Percentiles rank a stretch among this genome's conserved stretches.
Evolutionary conservation across 2,329 filamentous ascomycete species (phyloP).

Genomic region (Ceratocystis cacaofunesta): DNA sequence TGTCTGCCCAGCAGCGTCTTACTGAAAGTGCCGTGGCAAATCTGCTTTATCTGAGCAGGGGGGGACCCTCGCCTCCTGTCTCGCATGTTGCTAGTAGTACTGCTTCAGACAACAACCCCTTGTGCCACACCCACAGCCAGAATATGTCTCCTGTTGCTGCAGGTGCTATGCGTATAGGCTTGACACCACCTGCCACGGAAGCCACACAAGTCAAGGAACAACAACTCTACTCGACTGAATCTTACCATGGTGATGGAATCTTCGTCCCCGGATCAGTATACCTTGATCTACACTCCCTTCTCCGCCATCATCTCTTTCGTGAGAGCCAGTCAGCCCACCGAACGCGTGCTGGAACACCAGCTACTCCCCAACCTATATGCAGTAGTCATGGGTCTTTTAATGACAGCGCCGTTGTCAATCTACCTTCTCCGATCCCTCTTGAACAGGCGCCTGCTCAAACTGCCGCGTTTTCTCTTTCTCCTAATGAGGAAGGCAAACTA

Average conservation of each 20-base stretch:
- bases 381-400: background rate
- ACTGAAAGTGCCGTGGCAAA: constrained; percentile 26
- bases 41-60: constrained; percentile 25
- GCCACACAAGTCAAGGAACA: constrained; percentile 19
- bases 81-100: constrained; percentile 16
- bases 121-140: background rate
- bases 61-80: constrained; percentile 16
- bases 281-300: constrained; percentile 31
- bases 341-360: constrained; percentile 20
- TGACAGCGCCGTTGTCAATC: background rate
- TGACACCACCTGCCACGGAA: constrained; percentile 19
- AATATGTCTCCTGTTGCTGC: background rate
- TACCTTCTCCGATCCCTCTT: background rate
- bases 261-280: constrained; percentile 34
- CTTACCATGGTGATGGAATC: constrained; percentile 27
- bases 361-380: constrained; percentile 2
- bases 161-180: constrained; percentile 5
- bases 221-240: constrained; percentile 24
- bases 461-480: background rate
- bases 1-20: constrained; percentile 21
- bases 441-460: constrained; percentile 19
- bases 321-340: constrained; percentile 29
- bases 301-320: constrained; percentile 31
- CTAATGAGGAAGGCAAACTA: constrained; percentile 24
- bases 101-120: constrained; percentile 5